phyloP scores from a whole-genome alignment of 1,139 yeast species.

The Hansenula sp. region DNA sequence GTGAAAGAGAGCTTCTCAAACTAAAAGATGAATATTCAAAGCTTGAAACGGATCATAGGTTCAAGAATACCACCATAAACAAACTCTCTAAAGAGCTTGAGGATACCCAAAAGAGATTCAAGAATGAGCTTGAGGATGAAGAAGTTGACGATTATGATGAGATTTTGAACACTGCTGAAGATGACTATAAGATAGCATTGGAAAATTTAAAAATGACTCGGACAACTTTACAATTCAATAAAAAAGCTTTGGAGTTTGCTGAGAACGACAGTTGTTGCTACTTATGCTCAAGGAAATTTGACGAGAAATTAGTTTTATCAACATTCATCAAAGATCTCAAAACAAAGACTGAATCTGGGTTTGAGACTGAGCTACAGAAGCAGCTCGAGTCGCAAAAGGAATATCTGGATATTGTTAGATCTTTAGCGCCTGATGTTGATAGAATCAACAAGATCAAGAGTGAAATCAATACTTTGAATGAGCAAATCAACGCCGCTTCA shows the following conservation, averaged over 20 bases:
- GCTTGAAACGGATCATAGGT: constrained; percentile 11
- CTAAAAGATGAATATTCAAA: constrained; percentile 2
- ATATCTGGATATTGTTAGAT: constrained; percentile 32
- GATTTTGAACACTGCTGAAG: constrained; percentile 52
- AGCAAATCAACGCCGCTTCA: neutral
- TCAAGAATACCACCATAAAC: constrained; percentile 20
- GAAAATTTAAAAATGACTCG: constrained; percentile 63
- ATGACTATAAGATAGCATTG: constrained; percentile 52
- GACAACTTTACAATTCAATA: constrained; percentile 62
- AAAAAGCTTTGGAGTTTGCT: constrained; percentile 62
- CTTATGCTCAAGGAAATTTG: constrained; percentile 62
- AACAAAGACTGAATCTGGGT: constrained; percentile 26
- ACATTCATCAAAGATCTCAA: constrained; percentile 31
- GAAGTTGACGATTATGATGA: constrained; percentile 48
- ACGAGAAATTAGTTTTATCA: constrained; percentile 30
- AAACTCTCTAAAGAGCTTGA: constrained; percentile 14
- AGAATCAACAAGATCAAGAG: constrained; percentile 7
- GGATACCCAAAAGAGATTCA: constrained; percentile 13
- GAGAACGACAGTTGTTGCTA: constrained; percentile 52
- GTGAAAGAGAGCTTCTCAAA: constrained; percentile 5
- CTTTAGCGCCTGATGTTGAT: constrained; percentile 18
- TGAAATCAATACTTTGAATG: constrained; percentile 6
- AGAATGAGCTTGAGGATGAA: constrained; percentile 33
- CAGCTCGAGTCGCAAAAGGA: constrained; percentile 39
- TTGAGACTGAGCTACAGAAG: constrained; percentile 23